Evolutionary conservation across 768 basidiomycete genomes (phyloP), one percentile per base, ranked within the genome.

Genomic region (Chalciporus chontae): DNA sequence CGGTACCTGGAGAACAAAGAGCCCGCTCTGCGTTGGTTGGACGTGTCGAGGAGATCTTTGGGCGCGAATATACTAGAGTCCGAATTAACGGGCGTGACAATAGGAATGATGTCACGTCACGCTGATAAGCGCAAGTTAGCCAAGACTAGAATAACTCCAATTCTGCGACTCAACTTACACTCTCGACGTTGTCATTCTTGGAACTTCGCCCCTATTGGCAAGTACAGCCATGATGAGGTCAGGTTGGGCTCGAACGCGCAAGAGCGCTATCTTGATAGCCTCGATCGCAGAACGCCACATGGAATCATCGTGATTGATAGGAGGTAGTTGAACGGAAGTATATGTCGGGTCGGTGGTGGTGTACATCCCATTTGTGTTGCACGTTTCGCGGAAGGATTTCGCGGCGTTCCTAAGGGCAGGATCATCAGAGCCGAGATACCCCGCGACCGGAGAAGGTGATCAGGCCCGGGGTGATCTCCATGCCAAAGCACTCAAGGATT

Each of bases 381-480:
- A 89, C 78, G 81, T 85, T 4, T 67, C 54, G 18, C 67, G 64
- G 53, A 89, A 87, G 0, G 76, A 81, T 0, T 60, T 56, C n/a
- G 84, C 66, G 3, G 68, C 66, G 8, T 37, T 34, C 23, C 54
- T 50, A 37, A 89, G 65, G 32, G 73, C 73, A 0, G 77, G 77
- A 57, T 87, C 87, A 8, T 63, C 48, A 1, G 71, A 45, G 5
- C 72, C 74, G 1, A 27, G 24, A 56, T 13, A 78, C 68, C 48
- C 77, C 67, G 26, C 76, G 75, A 8, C 70, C 77, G 1, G 73
- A 73, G 7, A 78, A 71, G n/a, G 75, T 70, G 15, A 73, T 66
- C 74, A 78, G 75, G 6, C n/a, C n/a, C n/a, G 53, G 58, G 11
- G 69, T 71, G 40, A 78, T 66, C 45, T 54, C 61, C 29, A 78